These are phyloP conservation scores for Candida tallmaniae DNA, from an alignment of 805 yeast genomes.

Conservation along the genomic window DNA sequence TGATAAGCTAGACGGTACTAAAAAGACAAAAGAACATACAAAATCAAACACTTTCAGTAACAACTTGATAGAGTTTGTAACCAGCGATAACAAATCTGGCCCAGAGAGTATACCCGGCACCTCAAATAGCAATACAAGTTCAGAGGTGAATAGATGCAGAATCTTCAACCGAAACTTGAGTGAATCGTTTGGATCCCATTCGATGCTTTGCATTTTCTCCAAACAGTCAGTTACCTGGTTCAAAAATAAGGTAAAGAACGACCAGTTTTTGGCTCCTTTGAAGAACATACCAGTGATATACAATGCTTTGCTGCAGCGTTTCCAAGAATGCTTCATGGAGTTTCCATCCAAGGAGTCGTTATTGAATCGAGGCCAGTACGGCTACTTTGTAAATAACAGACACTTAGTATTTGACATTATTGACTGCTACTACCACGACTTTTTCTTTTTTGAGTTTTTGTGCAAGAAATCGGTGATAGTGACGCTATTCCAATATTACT, in stretches of 20 bases:
- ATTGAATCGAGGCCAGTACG: constrained; percentile 12
- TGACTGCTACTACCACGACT: constrained; percentile 14
- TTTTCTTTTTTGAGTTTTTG: constrained; percentile 15
- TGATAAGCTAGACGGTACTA: constrained; percentile 12
- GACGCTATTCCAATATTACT: constrained; percentile 22
- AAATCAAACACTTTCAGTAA: not conserved
- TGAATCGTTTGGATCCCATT: constrained; percentile 9
- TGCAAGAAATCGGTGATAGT: constrained; percentile 11
- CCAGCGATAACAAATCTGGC: not conserved
- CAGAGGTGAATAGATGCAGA: not conserved
- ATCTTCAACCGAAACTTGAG: no score
- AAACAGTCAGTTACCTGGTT: constrained; percentile 27
- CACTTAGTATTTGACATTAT: constrained; percentile 22
- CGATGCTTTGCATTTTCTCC: constrained; percentile 26
- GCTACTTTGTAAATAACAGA: constrained; percentile 11
- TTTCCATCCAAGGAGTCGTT: constrained; percentile 11
- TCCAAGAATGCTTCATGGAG: constrained; percentile 10
- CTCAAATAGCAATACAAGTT: not conserved
- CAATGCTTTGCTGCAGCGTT: constrained; percentile 11
- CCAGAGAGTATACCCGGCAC: not conserved
- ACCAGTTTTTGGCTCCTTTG: constrained; percentile 19
- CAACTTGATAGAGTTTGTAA: not conserved
- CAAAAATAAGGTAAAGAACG: constrained; percentile 16
- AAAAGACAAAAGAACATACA: not conserved
- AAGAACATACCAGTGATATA: constrained; percentile 21